Evolutionary conservation across 331 rosid genomes (phyloP).

Genomic region (Dryas integrifolia): DNA sequence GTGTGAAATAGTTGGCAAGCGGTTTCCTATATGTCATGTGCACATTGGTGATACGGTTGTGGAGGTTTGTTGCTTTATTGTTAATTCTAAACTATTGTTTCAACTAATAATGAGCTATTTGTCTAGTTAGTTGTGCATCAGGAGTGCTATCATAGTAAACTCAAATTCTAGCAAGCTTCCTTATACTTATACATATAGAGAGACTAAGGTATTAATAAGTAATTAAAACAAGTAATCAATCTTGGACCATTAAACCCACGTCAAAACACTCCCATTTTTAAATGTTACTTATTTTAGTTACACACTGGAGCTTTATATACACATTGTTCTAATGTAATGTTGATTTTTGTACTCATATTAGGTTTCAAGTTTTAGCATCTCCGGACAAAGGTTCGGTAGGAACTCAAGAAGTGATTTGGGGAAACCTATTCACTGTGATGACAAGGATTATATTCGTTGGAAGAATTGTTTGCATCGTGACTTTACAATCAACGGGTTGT

Average conservation of each 20-base stretch:
- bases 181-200: neutral
- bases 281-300: neutral
- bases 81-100: neutral
- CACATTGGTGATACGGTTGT: slow-evolving; percentile 58
- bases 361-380: slow-evolving; percentile 90
- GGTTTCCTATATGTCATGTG: slow-evolving; percentile 92
- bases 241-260: neutral
- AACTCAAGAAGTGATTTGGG: slow-evolving; percentile 26
- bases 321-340: neutral
- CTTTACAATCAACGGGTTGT: slow-evolving; percentile 89
- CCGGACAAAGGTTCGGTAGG: slow-evolving; percentile 25
- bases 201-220: neutral
- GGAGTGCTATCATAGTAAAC: neutral
- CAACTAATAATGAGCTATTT: neutral
- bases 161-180: neutral
- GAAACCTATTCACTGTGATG: slow-evolving; percentile 49
- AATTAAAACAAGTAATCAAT: neutral
- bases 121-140: neutral
- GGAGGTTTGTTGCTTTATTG: slow-evolving; percentile 54
- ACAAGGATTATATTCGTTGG: slow-evolving; percentile 76
- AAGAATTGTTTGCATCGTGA: slow-evolving; percentile 76
- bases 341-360: slow-evolving; percentile 19
- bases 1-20: slow-evolving; percentile 81
- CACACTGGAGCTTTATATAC: neutral
- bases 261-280: neutral